Conservation (phyloP, 257 asterid genomes). For the Fraxinus excelsior region DNA sequence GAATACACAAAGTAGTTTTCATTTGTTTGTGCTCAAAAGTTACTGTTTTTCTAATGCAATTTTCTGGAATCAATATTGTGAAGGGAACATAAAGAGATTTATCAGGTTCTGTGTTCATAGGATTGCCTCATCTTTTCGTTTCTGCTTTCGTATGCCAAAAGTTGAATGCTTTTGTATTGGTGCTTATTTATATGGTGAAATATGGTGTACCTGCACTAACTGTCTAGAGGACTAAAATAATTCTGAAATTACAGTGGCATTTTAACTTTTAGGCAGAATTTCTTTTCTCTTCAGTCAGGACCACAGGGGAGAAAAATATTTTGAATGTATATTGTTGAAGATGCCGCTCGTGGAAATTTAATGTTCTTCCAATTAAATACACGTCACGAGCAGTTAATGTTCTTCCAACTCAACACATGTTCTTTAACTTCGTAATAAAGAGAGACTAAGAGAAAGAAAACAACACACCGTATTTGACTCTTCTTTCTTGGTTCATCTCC, state of each 20-base stretch:
- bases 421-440: background rate
- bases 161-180: background rate
- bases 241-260: background rate
- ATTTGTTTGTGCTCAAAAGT: background rate
- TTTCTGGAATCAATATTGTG: background rate
- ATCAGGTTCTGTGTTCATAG: background rate
- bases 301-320: background rate
- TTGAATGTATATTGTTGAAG: background rate
- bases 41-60: background rate
- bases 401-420: background rate
- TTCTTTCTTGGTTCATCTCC: slow-evolving; percentile 24
- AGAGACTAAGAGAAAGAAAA: background rate
- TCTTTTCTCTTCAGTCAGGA: background rate
- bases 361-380: background rate
- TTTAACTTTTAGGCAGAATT: background rate
- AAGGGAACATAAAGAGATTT: background rate
- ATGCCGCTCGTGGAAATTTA: background rate
- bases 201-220: background rate
- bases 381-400: background rate
- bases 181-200: background rate
- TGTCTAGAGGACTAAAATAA: background rate
- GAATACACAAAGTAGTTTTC: too few species aligned
- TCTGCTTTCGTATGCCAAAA: slow-evolving; percentile 15
- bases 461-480: slow-evolving; percentile 10
- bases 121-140: slow-evolving; percentile 10